Base-by-base conservation (phyloP, 371 early-diverging fungal genomes). In the Mortierella sp. region DNA sequence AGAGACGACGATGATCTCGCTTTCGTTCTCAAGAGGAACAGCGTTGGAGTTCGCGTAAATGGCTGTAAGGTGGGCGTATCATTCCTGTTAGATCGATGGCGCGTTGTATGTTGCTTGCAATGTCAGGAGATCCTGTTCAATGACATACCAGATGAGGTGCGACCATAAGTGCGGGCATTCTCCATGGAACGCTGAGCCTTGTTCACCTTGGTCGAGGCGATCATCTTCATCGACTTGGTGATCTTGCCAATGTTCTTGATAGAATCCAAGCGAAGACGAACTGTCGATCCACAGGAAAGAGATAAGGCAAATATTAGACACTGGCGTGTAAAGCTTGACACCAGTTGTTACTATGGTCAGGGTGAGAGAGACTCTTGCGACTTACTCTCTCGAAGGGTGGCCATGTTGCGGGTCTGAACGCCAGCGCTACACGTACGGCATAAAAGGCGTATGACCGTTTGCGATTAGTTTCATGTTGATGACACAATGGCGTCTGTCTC, bases 211-310 rank as follows among this genome's bases (percentile, higher is more conserved):
- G 98, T 98, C 48, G 98, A 96, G 62, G 99, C 98, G 97, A 98
- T 98, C 98, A 98, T 98, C 89, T 98, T 98, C 97, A 98, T 97
- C 62, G 98, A 98, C 86, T 97, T 96, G 62, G 99, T 98, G 83
- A 98, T 98, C 89, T 98, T 98, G 80, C 92, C 95, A 84, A 97
- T 98, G 91, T 95, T 97, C 76, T 91, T 88, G 69, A 98, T 91
- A 69, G 98, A 95, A 89, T 97, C 96, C 83, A 97, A 85, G 73
- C 99, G 97, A 70, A 92, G 82, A 82, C 95, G 95, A 84, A 97
- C 96, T 96, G 81, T 58, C 61, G 27, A 58, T 6, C 46, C 7
- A 46, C 6, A 46, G n/a, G 6, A 6, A 12, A 19, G 6, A 46
- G 19, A n/a, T 18, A 46, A 46, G 19, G 6, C 6, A 46, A 12